phyloP scores from a whole-genome alignment of 2,329 filamentous ascomycete species.

The Leptographium procerum region DNA sequence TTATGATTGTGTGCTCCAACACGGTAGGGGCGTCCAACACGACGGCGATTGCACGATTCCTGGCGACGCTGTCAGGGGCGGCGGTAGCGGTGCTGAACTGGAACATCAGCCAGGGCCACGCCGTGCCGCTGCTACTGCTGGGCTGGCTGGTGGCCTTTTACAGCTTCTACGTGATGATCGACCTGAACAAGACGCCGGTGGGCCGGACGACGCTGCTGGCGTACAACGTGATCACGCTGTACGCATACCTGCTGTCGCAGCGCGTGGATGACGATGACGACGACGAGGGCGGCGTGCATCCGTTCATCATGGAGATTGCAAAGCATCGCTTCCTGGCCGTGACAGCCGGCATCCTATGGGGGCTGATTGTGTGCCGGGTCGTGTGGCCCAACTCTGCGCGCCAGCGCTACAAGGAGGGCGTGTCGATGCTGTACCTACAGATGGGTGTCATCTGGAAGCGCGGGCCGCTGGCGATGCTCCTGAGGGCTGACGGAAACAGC shows the following conservation, averaged over 20 bases:
- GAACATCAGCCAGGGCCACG: conserved; percentile 64
- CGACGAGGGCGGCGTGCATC: conserved; percentile 75
- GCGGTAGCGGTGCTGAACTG: conserved; percentile 65
- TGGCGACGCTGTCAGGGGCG: conserved; percentile 77
- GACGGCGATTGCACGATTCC: conserved; percentile 74
- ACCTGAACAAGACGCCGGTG: conserved; percentile 73
- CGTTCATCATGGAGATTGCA: conserved; percentile 78
- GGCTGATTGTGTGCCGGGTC: conserved; percentile 74
- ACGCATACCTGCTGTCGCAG: conserved; percentile 81
- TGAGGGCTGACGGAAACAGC: conserved; percentile 37
- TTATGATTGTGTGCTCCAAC: conserved; percentile 98
- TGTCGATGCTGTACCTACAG: conserved; percentile 84
- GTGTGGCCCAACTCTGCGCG: conserved; percentile 93
- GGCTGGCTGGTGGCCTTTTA: conserved; percentile 72
- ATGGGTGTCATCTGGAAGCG: conserved; percentile 96
- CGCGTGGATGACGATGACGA: conserved; percentile 72
- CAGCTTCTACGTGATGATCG: conserved; percentile 85
- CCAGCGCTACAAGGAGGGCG: conserved; percentile 75
- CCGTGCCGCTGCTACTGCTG: conserved; percentile 63
- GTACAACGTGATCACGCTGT: conserved; percentile 90
- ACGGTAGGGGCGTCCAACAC: conserved; percentile 94
- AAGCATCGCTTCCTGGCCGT: conserved; percentile 82
- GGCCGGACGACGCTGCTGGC: conserved; percentile 89
- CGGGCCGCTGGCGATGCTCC: conserved; percentile 68
- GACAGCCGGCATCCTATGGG: conserved; percentile 80